phyloP scores from a whole-genome alignment of 2,329 filamentous ascomycete genomes.

The Thielaviopsis cerberus region DNA sequence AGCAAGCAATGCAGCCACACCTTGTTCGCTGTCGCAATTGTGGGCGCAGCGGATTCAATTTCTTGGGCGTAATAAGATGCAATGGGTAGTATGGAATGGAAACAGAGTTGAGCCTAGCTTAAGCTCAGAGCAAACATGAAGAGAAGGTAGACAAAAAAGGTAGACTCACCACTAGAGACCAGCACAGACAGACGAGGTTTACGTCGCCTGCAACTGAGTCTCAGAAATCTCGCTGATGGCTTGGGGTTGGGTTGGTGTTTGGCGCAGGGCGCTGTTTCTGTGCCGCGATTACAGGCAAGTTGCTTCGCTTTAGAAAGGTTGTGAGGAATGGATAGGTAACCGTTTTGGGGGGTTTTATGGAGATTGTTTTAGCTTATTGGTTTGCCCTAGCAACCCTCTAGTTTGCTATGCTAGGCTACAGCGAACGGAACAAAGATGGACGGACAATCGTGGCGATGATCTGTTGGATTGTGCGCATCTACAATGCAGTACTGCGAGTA shows the following conservation, averaged over 20 bases:
- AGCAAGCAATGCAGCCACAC: neutral
- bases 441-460: neutral
- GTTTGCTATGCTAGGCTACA: neutral
- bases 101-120: no score
- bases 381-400: neutral
- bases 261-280: neutral
- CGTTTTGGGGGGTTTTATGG: neutral
- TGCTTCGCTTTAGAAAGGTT: neutral
- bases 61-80: no score
- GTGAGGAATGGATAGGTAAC: neutral
- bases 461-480: neutral
- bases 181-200: slow-evolving; percentile 44
- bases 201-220: slow-evolving; percentile 42
- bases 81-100: no score
- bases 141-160: neutral
- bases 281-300: neutral
- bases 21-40: neutral
- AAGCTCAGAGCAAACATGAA: no score
- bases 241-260: neutral
- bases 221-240: slow-evolving; percentile 17
- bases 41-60: neutral
- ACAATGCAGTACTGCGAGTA: neutral
- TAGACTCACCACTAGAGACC: slow-evolving; percentile 35
- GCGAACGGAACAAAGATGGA: neutral
- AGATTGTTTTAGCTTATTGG: neutral